These are phyloP conservation scores for Boechera divaricarpa DNA, from an alignment of 345 rosid genomes.

Conservation along the genomic window DNA sequence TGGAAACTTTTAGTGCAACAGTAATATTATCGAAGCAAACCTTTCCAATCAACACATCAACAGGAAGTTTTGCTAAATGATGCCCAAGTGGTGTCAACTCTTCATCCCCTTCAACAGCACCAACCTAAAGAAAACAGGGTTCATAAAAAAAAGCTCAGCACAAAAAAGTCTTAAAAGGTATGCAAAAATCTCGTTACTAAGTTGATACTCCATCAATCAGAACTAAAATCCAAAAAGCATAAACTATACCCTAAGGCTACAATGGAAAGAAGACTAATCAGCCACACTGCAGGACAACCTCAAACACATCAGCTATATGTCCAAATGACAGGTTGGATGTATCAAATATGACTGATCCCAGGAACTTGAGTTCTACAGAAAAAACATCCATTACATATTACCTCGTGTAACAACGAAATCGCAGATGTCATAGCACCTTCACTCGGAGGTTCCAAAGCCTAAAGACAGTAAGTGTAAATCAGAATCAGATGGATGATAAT, in stretches of 20 bases:
- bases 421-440: conserved; percentile 87
- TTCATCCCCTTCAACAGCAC: conserved; percentile 90
- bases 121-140: conserved; percentile 61
- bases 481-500: conserved; percentile 26
- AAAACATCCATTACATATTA: conserved; percentile 33
- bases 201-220: neutral
- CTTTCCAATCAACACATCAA: conserved; percentile 91
- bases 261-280: neutral
- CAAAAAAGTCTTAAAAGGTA: conserved; percentile 15
- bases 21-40: conserved; percentile 42
- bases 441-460: conserved; percentile 93
- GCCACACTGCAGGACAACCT: conserved; percentile 6
- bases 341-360: conserved; percentile 14
- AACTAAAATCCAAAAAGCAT: neutral
- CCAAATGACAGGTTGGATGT: conserved; percentile 16
- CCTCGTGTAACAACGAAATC: conserved; percentile 84
- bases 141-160: conserved; percentile 26
- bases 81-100: conserved; percentile 93
- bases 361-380: neutral
- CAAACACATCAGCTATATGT: conserved; percentile 29
- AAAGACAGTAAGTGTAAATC: conserved; percentile 40
- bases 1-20: neutral
- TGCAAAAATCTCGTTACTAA: conserved; percentile 1
- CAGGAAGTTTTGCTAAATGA: conserved; percentile 94
- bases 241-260: conserved; percentile 7